Base-by-base conservation (phyloP, 257 asterid genomes). In the Knoxia roxburghii region DNA sequence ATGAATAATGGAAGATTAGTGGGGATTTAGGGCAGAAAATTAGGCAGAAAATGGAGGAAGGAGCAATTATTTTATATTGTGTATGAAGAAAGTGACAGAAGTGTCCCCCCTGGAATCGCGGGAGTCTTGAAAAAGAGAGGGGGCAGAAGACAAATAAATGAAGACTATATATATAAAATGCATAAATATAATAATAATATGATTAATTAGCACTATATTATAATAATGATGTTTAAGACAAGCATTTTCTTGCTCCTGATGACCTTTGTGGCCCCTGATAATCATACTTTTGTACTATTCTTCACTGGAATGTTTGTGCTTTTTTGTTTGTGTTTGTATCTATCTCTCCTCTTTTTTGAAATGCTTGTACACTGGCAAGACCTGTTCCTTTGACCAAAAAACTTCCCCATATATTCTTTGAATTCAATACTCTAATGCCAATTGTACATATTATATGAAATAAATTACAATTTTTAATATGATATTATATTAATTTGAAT, bases 171-270 rank as follows among this genome's bases (percentile, higher is more conserved):
- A 29, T 30, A 5, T 23, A 32, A 20, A 17, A 26, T 56, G 30
- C 50, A 53, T n/a, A 67, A 13, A 37, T 37, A 51, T 39, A 50
- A 58, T 26, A 70, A 14, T 52, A 54, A 0, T 15, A 2, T 43
- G 33, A 49, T 33, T 33, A 32, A 33, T 57, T 26, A 20, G 56
- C 18, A 45, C 14, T n/a, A 21, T 20, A 21, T 18, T 33, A 70
- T 37, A 72, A 61, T 68, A 80, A 76, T 83, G 59, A 80, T 74
- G 67, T 59, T 73, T 52, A 65, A 61, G 65, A 64, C 71, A 46
- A 26, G 65, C 74, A 80, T 79, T 73, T 66, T 76, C 78, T 74
- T 76, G 61, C 33, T 37, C 78, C 69, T 81, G 74, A 70, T 66
- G 77, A 72, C 84, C 77, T 82, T 79, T 48, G 61, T 60, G 76